These are phyloP conservation scores for Agrocybe praecox DNA, from an alignment of 768 basidiomycete genomes.

Conservation along the genomic window DNA sequence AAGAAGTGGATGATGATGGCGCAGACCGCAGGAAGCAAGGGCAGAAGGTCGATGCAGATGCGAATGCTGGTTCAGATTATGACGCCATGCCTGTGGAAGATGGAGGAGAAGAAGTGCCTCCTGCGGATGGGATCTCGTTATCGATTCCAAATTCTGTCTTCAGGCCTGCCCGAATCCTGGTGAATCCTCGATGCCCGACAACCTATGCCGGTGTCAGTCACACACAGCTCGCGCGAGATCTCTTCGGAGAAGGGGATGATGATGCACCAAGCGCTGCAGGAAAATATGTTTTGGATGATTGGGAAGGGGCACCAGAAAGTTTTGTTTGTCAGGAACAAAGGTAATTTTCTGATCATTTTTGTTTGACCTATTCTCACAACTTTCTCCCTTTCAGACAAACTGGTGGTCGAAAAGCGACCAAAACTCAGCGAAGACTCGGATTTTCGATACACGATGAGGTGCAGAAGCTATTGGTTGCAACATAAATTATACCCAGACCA, in stretches of 20 bases:
- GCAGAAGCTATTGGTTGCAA: constrained; percentile 19
- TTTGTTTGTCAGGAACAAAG: constrained; percentile 98
- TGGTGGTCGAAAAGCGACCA: constrained; percentile 86
- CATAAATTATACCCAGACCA: constrained; percentile 10
- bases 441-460: constrained; percentile 85
- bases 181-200: constrained; percentile 96
- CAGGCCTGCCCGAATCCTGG: constrained; percentile 85
- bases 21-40: constrained; percentile 29
- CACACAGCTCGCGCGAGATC: constrained; percentile 90
- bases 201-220: constrained; percentile 98
- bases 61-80: constrained; percentile 85
- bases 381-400: constrained; percentile 57
- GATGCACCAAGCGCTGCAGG: constrained; percentile 46
- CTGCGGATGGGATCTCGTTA: constrained; percentile 40
- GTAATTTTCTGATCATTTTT: constrained; percentile 38
- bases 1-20: constrained; percentile 36
- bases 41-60: constrained; percentile 60
- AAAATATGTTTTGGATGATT: constrained; percentile 90
- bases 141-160: constrained; percentile 89
- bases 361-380: constrained; percentile 1
- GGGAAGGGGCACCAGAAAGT: constrained; percentile 95
- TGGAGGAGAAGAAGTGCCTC: constrained; percentile 43
- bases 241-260: constrained; percentile 86
- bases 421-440: constrained; percentile 81
- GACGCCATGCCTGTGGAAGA: constrained; percentile 82